Evolutionary conservation across 192 early-diverging fungal genomes (phyloP).

Genomic region (Umbelopsis ramanniana): DNA sequence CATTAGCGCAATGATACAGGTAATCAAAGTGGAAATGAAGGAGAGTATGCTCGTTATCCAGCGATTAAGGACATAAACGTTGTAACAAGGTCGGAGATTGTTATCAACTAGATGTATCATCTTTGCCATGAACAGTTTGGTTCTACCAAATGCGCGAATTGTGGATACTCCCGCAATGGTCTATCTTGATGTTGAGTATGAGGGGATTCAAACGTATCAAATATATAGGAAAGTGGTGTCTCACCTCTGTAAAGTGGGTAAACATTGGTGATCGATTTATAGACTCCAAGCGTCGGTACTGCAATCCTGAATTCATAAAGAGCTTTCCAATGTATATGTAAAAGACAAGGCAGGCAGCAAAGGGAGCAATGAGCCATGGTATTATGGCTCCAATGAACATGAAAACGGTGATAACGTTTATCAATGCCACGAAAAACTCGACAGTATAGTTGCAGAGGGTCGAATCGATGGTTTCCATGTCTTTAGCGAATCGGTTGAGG

Average conservation of each 20-base stretch:
- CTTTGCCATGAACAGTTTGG: conserved; percentile 61
- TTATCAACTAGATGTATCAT: conserved; percentile 37
- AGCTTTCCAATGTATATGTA: conserved; percentile 47
- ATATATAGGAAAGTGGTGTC: neutral
- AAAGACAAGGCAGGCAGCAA: neutral
- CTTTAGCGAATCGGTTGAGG: conserved; percentile 79
- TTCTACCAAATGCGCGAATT: conserved; percentile 77
- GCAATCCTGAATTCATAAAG: conserved; percentile 63
- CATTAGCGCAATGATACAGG: conserved; percentile 61
- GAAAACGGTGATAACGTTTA: conserved; percentile 18
- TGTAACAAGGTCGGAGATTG: conserved; percentile 79
- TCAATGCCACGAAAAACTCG: conserved; percentile 10
- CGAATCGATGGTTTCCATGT: conserved; percentile 59
- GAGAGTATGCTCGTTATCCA: conserved; percentile 83
- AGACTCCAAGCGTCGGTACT: conserved; percentile 82
- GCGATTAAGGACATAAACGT: conserved; percentile 77
- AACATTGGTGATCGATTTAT: conserved; percentile 72
- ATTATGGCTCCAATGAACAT: conserved; percentile 9
- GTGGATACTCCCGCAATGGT: conserved; percentile 66
- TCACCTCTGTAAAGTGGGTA: conserved; percentile 79
- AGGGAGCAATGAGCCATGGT: conserved; percentile 9
- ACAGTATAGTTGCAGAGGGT: conserved; percentile 21
- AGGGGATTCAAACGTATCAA: too few species aligned
- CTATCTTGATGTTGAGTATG: neutral
- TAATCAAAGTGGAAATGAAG: conserved; percentile 68